A percentile compares a stretch with the other conserved stretches of the same genome.
Conservation (phyloP, 202 grass and related monocot genomes). For the Elaeis oleifera region DNA sequence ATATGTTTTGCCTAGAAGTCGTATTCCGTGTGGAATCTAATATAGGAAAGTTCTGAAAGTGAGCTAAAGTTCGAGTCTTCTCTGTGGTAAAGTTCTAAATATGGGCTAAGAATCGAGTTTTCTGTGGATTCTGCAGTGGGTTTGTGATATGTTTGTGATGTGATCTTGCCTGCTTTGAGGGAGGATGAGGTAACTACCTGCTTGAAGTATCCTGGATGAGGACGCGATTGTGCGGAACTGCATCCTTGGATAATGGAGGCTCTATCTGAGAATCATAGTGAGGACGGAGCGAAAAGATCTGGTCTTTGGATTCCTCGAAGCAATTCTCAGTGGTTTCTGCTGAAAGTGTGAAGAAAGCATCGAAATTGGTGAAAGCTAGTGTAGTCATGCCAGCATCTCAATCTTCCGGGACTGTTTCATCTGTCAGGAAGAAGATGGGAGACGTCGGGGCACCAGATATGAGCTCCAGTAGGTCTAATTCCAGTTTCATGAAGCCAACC, state of each 20-base stretch:
- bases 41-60: no score
- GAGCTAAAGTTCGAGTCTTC: no score
- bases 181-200: background rate
- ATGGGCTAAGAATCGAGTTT: background rate
- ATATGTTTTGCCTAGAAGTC: background rate
- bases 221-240: background rate
- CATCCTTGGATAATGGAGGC: slow-evolving; percentile 5
- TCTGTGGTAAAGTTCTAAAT: background rate
- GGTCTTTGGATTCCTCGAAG: background rate
- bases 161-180: background rate
- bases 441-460: slow-evolving; percentile 4
- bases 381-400: background rate
- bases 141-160: background rate
- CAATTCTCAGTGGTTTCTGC: background rate
- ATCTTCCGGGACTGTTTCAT: slow-evolving; percentile 16
- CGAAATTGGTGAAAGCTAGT: slow-evolving; percentile 9
- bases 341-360: background rate
- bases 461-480: slow-evolving; percentile 10
- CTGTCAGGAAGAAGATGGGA: slow-evolving; percentile 33
- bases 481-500: slow-evolving; percentile 27
- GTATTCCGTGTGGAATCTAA: no score
- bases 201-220: background rate
- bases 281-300: background rate
- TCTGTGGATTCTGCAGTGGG: background rate
- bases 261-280: slow-evolving; percentile 5